Percentiles rank a stretch among this genome's conserved stretches.
phyloP scores from a whole-genome alignment of 2,329 filamentous ascomycete genomes.

The Drechslera avenae region DNA sequence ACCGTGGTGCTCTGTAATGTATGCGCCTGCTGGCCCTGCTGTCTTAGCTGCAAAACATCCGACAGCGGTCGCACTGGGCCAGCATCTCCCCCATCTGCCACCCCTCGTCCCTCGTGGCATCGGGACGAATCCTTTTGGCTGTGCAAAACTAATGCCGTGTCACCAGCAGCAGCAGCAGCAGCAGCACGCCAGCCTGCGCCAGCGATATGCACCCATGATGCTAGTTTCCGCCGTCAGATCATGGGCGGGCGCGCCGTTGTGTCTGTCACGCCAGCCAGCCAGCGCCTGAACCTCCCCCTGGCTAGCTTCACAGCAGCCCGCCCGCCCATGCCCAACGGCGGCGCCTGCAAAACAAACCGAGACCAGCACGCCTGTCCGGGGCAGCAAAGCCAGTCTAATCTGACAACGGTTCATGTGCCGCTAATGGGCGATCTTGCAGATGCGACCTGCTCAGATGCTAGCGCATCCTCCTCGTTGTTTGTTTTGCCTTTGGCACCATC shows the following conservation, averaged over 20 bases:
- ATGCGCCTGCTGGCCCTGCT: background rate
- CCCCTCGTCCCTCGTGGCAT: conserved; percentile 20
- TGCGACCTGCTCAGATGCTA: conserved; percentile 27
- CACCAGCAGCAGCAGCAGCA: conserved; percentile 41
- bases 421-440: conserved; percentile 36
- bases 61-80: conserved; percentile 8
- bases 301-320: conserved; percentile 15
- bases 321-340: conserved; percentile 23
- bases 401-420: conserved; percentile 29
- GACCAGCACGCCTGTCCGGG: conserved; percentile 4
- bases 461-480: conserved; percentile 7
- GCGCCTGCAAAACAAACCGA: conserved; percentile 20
- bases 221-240: conserved; percentile 47
- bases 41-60: conserved; percentile 7
- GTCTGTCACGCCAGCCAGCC: conserved; percentile 25
- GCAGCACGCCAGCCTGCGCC: conserved; percentile 31
- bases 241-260: conserved; percentile 29
- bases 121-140: conserved; percentile 21
- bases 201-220: conserved; percentile 14
- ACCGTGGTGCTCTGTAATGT: too few species aligned
- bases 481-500: too few species aligned
- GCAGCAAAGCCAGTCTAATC: conserved; percentile 22
- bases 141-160: conserved; percentile 33
- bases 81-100: background rate
- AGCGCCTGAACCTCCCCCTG: conserved; percentile 22